Evolutionary conservation across 2,329 filamentous ascomycete genomes (phyloP), one percentile per base, ranked within the genome.

Genomic region (Coniochaeta sp.): DNA sequence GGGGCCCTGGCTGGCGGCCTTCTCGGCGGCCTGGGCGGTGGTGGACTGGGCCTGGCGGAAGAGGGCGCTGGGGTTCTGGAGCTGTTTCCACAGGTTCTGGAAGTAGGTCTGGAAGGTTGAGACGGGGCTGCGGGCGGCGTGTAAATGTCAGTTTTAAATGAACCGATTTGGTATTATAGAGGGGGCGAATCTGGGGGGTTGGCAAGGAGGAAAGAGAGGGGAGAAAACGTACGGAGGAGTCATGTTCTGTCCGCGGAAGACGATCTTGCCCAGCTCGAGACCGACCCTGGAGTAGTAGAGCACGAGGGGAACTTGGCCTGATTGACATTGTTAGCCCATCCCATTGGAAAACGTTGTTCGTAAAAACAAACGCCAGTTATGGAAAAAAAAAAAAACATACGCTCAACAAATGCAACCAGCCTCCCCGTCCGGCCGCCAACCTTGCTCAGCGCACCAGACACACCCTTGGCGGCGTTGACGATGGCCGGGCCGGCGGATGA

Each of bases 261-360:
- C 86, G 67, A 97, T 83, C 84, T 90, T 96, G 73, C 84, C 84
- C 63, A 98, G 82, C 82, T 99, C 95, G 66, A 93, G 79, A 69
- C 83, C 89, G 72, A 98, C 93, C 75, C 87, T 90, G 71, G 89
- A 87, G 83, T 98, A 99, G 86, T 97, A 97, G 73, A 96, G 73
- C 65, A 92, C 88, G 64, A 88, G 87, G 68, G 95, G 95, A 68
- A 93, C 85, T 80, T 95, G 83, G 76, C 87, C 93, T 97, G 72
- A n/a, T 61, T 67, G 64, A 58, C 62, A 59, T 65, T 62, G 62
- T 61, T 59, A 63, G 17, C 34, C 34, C 7, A 36, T 36, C 14
- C 34, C 34, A 36, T 12, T 36, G 34, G 12, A n/a, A n/a, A n/a
- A n/a, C n/a, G n/a, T n/a, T n/a, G n/a, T n/a, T n/a, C n/a, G n/a